phyloP scores from a whole-genome alignment of 2,329 filamentous ascomycete genomes.

The Aspergillus carbonarius region DNA sequence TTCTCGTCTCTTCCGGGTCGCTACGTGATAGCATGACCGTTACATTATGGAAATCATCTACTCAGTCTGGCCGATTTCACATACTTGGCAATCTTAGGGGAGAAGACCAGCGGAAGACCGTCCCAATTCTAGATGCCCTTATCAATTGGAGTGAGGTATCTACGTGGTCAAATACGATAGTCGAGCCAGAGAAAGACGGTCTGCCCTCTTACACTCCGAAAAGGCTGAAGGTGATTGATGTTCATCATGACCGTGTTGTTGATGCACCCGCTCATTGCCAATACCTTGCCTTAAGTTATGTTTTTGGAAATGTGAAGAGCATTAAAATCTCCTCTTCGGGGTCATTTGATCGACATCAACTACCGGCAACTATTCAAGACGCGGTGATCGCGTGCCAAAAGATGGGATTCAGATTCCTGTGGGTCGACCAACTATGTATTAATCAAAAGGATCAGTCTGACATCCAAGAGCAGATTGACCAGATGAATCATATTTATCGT shows the following conservation, averaged over 20 bases:
- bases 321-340: neutral
- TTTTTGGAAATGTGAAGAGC: neutral
- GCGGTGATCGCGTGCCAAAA: neutral
- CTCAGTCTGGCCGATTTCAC: too few species aligned
- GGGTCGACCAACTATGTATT: conserved; percentile 5
- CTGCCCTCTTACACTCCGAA: neutral
- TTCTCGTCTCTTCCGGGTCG: too few species aligned
- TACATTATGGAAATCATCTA: too few species aligned
- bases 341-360: neutral
- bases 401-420: neutral
- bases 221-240: neutral
- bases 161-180: too few species aligned
- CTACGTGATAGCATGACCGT: too few species aligned
- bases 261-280: neutral
- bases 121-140: too few species aligned
- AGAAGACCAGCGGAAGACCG: too few species aligned
- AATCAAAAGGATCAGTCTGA: neutral
- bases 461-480: neutral
- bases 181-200: too few species aligned
- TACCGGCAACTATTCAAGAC: neutral
- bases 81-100: too few species aligned
- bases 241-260: neutral
- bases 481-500: neutral
- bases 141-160: too few species aligned
- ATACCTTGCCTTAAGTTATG: neutral